Percentiles rank a stretch among this genome's conserved stretches.
Evolutionary conservation across 306 rosid species (phyloP).

Genomic region (Echinosophora koreensis): DNA sequence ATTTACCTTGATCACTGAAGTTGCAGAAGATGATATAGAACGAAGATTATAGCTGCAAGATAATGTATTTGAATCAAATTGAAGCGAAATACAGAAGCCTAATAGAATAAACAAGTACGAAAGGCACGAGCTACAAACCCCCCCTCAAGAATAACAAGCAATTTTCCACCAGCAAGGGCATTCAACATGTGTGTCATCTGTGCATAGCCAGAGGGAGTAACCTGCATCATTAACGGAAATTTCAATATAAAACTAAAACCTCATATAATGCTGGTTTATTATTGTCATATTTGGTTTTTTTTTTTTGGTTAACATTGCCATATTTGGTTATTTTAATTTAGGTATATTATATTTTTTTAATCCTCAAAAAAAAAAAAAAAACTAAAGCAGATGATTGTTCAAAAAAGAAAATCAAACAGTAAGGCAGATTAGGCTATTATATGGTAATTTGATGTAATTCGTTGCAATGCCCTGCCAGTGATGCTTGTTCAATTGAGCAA

Average conservation of each 20-base stretch:
- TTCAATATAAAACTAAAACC: constrained; percentile 38
- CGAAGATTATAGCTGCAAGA: constrained; percentile 95
- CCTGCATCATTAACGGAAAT: constrained; percentile 59
- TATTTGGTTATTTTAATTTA: constrained; percentile 11
- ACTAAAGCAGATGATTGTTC: constrained; percentile 13
- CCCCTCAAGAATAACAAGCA: constrained; percentile 98
- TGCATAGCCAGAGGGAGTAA: constrained; percentile 94
- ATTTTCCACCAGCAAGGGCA: constrained; percentile 81
- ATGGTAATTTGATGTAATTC: constrained; percentile 31
- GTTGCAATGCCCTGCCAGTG: constrained; percentile 21
- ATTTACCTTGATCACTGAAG: constrained; percentile 87
- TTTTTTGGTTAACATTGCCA: background rate
- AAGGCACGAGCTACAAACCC: constrained; percentile 76
- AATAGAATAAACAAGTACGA: constrained; percentile 37
- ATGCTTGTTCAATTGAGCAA: constrained; percentile 27
- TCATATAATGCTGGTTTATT: constrained; percentile 30
- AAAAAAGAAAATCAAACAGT: constrained; percentile 6
- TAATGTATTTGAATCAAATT: constrained; percentile 45
- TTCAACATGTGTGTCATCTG: constrained; percentile 87
- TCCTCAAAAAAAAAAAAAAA: constrained; percentile 34
- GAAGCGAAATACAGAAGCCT: constrained; percentile 36
- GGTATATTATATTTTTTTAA: constrained; percentile 28
- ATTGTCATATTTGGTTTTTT: constrained; percentile 13
- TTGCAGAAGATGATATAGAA: constrained; percentile 92
- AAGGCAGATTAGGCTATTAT: constrained; percentile 31